Conservation (phyloP, 805 yeast genomes). For the Suhomyces tanzawaensis region DNA sequence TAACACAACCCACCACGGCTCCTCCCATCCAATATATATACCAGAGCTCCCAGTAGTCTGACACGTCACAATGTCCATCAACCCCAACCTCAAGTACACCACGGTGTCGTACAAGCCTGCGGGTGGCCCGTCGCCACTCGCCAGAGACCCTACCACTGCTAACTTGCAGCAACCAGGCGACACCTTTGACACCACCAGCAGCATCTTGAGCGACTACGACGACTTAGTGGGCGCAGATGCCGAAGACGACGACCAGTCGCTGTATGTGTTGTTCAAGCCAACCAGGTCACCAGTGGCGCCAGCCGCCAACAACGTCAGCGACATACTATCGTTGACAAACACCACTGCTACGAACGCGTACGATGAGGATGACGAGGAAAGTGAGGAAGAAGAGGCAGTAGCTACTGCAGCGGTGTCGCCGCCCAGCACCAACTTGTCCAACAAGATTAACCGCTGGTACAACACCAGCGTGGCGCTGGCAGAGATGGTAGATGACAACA, state of each 20-base stretch:
- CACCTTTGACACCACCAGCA: conserved; percentile 11
- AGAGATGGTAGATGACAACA: conserved; percentile 27
- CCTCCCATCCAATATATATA: too few relatives aligned
- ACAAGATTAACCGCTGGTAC: conserved; percentile 14
- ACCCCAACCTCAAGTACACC: conserved; percentile 7
- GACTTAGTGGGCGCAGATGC: conserved; percentile 9
- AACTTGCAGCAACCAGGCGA: conserved; percentile 4
- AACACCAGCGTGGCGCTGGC: conserved; percentile 7
- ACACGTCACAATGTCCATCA: conserved; percentile 6
- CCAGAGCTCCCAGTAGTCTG: too few relatives aligned
- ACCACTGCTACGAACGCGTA: conserved; percentile 4
- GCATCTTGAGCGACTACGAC: conserved; percentile 14
- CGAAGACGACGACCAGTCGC: conserved; percentile 13
- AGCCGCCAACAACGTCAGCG: conserved; percentile 8
- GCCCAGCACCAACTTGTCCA: conserved; percentile 4
- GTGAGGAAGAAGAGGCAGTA: conserved; percentile 5
- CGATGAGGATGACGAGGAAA: conserved; percentile 9
- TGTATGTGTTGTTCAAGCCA: conserved; percentile 16
- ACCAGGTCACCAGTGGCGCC: background rate
- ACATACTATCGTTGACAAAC: conserved; percentile 13
- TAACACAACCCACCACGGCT: background rate
- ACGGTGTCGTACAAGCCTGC: conserved; percentile 9
- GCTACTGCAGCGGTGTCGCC: background rate
- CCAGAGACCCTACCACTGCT: background rate
- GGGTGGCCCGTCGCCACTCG: background rate